Base-by-base conservation (phyloP, 2,329 filamentous ascomycete species). In the Alternaria tenuissima region DNA sequence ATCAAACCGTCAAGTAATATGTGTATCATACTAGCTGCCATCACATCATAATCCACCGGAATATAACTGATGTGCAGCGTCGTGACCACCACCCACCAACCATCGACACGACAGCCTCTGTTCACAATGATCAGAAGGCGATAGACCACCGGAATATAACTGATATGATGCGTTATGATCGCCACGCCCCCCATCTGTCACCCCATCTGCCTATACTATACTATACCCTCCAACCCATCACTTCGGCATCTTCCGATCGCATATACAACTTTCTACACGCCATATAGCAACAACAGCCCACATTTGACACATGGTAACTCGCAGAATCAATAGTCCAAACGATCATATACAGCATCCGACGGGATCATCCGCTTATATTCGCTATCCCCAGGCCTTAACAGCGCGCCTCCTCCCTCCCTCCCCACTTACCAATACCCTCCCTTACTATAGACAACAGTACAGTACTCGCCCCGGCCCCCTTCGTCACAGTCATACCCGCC, bases 381-480 rank as follows among this genome's bases (percentile, higher is more conserved):
- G 32, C 14, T 16, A 14, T 36, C 5, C 32, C 32, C 14, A 36
- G 14, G 12, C 12, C 12, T 36, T 36, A 36, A 14, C 32, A 6
- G 6, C 14, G 12, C 32, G 12, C 32, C 32, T 38, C 16, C 34
- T 38, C 14, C 22, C 22, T 24, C 22, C 22, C 22, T 24, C 34
- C 34, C 34, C 16, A 16, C 34, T n/a, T 30, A 30, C 28, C 28
- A 30, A 30, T n/a, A n/a, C 16, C 16, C 34, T 38, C 14, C 34
- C 12, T 36, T 16, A 16, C 6, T 14, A 14, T 38, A 8, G 32
- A 12, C 38, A 11, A 22, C n/a, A 41, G 9, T 11, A 22, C 11
- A 11, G 22, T n/a, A 18, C n/a, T 55, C 38, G 46, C 54, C 54
- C 54, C 7, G 44, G 44, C 36, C 44, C 36, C 38, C 36, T 51